Evolutionary conservation across 805 yeast genomes (phyloP).

Genomic region (Zygotorulaspora sp.): DNA sequence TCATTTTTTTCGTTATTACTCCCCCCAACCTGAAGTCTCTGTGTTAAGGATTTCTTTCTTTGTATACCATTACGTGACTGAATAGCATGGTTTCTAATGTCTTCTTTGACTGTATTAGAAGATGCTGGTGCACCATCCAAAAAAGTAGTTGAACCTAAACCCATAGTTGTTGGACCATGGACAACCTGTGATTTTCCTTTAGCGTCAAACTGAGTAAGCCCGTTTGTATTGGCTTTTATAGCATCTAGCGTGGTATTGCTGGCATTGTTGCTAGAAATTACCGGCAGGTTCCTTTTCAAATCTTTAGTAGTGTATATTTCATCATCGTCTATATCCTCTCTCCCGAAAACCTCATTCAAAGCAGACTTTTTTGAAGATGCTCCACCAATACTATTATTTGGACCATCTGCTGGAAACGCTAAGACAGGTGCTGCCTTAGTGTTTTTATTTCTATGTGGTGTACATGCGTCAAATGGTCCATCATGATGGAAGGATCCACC

Average conservation of each 20-base stretch:
- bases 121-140: constrained; percentile 95
- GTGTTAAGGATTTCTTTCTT: constrained; percentile 80
- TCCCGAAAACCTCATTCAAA: constrained; percentile 75
- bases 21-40: constrained; percentile 45
- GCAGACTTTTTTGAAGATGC: constrained; percentile 59
- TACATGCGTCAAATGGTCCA: constrained; percentile 98
- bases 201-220: constrained; percentile 64
- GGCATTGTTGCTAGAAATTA: constrained; percentile 7
- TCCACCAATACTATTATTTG: constrained; percentile 80
- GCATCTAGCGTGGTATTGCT: constrained; percentile 35
- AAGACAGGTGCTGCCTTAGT: constrained; percentile 78
- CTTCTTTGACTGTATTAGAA: constrained; percentile 40
- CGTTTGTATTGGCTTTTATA: constrained; percentile 47
- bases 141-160: constrained; percentile 88
- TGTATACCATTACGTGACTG: constrained; percentile 46
- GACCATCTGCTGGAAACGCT: constrained; percentile 96
- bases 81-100: constrained; percentile 32
- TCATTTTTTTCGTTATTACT: constrained; percentile 2
- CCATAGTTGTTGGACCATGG: constrained; percentile 82
- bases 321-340: constrained; percentile 43
- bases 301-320: constrained; percentile 27
- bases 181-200: constrained; percentile 62
- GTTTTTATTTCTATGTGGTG: constrained; percentile 88
- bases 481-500: constrained; percentile 97
- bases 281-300: constrained; percentile 4